A percentile compares a stretch with the other conserved stretches of the same genome.
These are phyloP conservation scores for Arxiozyma telluris DNA, from an alignment of 1,139 yeast species.

Conservation along the genomic window DNA sequence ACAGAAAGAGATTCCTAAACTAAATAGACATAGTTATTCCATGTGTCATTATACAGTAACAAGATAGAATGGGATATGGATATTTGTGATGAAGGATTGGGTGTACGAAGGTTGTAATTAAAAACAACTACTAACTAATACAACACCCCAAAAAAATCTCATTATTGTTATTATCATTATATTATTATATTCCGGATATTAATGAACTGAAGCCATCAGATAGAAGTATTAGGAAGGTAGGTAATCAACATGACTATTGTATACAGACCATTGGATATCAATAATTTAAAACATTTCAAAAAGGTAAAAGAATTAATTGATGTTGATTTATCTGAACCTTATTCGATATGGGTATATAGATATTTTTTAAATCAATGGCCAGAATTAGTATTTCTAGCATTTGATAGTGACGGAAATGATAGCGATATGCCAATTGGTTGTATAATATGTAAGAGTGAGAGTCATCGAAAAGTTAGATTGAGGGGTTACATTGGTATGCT, in stretches of 20 bases:
- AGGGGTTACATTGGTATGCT: conserved; percentile 96
- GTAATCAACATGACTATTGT: conserved; percentile 11
- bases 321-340: conserved; percentile 61
- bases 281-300: conserved; percentile 25
- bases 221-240: too few relatives aligned
- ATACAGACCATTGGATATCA: conserved; percentile 23
- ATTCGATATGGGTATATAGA: conserved; percentile 61
- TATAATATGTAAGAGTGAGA: conserved; percentile 74
- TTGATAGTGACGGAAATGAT: conserved; percentile 15
- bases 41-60: neutral
- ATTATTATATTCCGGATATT: too few relatives aligned
- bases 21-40: neutral
- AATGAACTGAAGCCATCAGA: too few relatives aligned
- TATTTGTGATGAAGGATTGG: too few relatives aligned
- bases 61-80: neutral
- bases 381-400: conserved; percentile 40
- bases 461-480: conserved; percentile 59
- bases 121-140: too few relatives aligned
- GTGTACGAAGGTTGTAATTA: too few relatives aligned
- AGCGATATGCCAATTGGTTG: conserved; percentile 54
- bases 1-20: too few relatives aligned
- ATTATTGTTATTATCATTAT: too few relatives aligned
- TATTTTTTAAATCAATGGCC: conserved; percentile 68
- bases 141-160: too few relatives aligned
- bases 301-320: conserved; percentile 42